Evolutionary conservation across 2,329 filamentous ascomycete genomes (phyloP).

Genomic region (Talaromyces islandicus): DNA sequence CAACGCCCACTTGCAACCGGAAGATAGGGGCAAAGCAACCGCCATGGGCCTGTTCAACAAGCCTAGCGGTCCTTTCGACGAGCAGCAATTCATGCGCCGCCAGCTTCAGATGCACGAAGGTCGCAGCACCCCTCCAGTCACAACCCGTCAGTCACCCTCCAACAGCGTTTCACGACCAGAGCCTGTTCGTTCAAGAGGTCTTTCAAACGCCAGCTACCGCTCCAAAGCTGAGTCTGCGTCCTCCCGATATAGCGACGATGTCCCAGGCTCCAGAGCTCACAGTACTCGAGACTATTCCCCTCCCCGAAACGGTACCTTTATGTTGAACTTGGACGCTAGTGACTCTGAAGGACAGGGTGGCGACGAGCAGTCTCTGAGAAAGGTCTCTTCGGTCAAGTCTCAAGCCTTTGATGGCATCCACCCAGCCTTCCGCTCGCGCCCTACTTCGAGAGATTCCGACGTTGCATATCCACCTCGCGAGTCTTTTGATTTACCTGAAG

Average conservation of each 20-base stretch:
- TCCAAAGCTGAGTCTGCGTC: conserved; percentile 33
- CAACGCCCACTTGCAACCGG: conserved; percentile 59
- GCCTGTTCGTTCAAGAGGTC: conserved; percentile 24
- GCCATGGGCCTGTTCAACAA: conserved; percentile 67
- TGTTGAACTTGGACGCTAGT: conserved; percentile 30
- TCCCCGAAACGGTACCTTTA: conserved; percentile 25
- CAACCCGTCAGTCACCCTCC: conserved; percentile 23
- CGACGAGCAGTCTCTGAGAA: conserved; percentile 19
- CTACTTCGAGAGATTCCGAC: conserved; percentile 24
- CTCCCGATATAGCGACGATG: conserved; percentile 30
- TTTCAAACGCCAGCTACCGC: conserved; percentile 32
- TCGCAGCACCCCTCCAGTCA: conserved; percentile 47
- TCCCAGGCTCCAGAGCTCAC: conserved; percentile 18
- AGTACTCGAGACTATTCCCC: conserved; percentile 26
- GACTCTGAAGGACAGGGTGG: conserved; percentile 33
- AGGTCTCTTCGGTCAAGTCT: conserved; percentile 18
- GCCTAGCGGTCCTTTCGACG: conserved; percentile 70
- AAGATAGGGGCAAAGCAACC: conserved; percentile 76
- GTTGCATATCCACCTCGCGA: conserved; percentile 21
- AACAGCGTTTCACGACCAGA: conserved; percentile 14
- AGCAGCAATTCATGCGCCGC: conserved; percentile 75
- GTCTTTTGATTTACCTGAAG: conserved; percentile 26
- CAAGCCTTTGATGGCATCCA: conserved; percentile 29
- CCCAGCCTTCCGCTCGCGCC: conserved; percentile 29
- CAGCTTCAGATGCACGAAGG: conserved; percentile 75